Evolutionary conservation across 2,329 filamentous ascomycete genomes (phyloP).

Genomic region (Xylariales sp.): DNA sequence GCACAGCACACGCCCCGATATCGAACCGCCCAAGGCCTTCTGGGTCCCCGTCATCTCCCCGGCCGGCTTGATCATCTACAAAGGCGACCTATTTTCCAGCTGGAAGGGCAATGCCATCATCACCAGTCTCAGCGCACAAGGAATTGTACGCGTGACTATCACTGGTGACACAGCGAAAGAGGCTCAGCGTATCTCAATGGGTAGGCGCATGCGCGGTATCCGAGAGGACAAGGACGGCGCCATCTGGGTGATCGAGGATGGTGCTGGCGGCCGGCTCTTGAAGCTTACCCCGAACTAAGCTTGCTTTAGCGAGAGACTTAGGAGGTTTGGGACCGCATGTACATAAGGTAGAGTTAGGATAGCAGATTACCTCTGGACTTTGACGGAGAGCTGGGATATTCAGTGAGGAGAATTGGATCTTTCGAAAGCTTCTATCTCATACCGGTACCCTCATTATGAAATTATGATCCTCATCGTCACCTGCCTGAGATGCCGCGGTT

Average conservation of each 20-base stretch:
- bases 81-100: constrained; percentile 30
- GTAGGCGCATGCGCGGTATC: constrained; percentile 34
- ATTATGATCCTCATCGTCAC: constrained; percentile 12
- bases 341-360: constrained; percentile 29
- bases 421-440: constrained; percentile 23
- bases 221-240: constrained; percentile 34
- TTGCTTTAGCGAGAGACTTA: constrained; percentile 24
- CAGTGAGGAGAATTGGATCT: constrained; percentile 8
- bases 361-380: constrained; percentile 19
- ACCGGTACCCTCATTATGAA: constrained; percentile 9
- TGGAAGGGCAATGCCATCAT: constrained; percentile 35
- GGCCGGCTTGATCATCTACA: constrained; percentile 34
- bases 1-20: constrained; percentile 32
- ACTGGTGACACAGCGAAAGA: constrained; percentile 32
- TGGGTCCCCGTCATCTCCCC: constrained; percentile 37
- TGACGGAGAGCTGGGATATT: constrained; percentile 15
- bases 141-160: constrained; percentile 31
- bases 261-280: constrained; percentile 30
- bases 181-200: constrained; percentile 36
- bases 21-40: constrained; percentile 31
- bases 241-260: constrained; percentile 36
- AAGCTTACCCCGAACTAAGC: constrained; percentile 34
- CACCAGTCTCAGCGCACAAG: constrained; percentile 25
- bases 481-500: constrained; percentile 17
- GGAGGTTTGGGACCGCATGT: constrained; percentile 26